A percentile compares a stretch with the other conserved stretches of the same genome.
Conservation (phyloP, 805 yeast genomes). For the Tetrapisispora nanseiensis region DNA sequence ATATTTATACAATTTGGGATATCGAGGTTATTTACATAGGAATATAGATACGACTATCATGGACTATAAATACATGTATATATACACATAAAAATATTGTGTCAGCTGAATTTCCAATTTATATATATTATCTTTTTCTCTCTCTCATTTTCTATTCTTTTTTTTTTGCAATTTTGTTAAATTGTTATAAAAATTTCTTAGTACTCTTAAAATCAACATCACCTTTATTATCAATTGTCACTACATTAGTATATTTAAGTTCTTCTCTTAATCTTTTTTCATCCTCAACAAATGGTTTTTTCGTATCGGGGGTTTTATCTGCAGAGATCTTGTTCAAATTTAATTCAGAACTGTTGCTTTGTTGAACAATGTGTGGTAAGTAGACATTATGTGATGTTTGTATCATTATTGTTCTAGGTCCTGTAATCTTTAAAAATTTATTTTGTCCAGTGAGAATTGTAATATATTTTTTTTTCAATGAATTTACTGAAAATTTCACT, state of each 20-base stretch:
- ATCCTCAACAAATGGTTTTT: neutral
- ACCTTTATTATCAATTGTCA: constrained; percentile 14
- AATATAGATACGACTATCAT: too few relatives aligned
- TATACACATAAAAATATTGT: neutral
- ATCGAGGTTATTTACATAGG: too few relatives aligned
- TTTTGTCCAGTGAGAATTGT: constrained; percentile 14
- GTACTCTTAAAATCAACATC: constrained; percentile 18
- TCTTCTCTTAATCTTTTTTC: constrained; percentile 2
- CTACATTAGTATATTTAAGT: constrained; percentile 18
- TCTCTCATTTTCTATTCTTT: too few relatives aligned
- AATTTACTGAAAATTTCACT: constrained; percentile 3
- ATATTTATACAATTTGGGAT: too few relatives aligned
- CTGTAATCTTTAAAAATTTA: constrained; percentile 22
- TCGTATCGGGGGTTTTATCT: neutral
- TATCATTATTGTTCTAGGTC: constrained; percentile 28
- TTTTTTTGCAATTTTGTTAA: neutral
- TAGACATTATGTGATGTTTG: constrained; percentile 13
- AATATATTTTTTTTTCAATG: constrained; percentile 8
- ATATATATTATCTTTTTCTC: too few relatives aligned
- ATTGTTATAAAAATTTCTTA: neutral
- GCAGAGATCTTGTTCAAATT: neutral
- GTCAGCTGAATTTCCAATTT: too few relatives aligned
- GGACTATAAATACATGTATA: too few relatives aligned
- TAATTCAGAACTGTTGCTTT: too few relatives aligned
- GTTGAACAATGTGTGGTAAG: neutral